Percentiles rank a stretch among this genome's conserved stretches.
Evolutionary conservation across 2,329 filamentous ascomycete species (phyloP).

Genomic region (Fusarium praegraminearum): DNA sequence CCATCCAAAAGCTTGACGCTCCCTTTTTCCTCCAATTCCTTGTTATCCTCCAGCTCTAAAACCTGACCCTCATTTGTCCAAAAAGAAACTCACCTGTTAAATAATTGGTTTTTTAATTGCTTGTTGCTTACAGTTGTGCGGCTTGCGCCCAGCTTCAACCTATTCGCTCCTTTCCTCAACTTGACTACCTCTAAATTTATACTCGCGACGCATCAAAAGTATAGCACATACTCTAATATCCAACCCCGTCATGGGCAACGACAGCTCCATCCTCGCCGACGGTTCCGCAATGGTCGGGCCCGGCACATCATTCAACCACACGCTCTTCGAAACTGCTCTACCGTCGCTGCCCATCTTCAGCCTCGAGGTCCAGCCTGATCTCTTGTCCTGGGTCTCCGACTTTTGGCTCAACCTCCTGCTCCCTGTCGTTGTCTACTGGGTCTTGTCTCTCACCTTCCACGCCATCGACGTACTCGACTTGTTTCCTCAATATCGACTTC

Average conservation of each 20-base stretch:
- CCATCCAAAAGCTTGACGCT: slow-evolving; percentile 29
- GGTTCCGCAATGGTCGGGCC: slow-evolving; percentile 55
- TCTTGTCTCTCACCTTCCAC: slow-evolving; percentile 87
- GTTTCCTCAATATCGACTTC: slow-evolving; percentile 90
- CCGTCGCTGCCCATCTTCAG: slow-evolving; percentile 89
- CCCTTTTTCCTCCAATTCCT: slow-evolving; percentile 37
- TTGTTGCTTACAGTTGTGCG: slow-evolving; percentile 12
- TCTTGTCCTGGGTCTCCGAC: slow-evolving; percentile 84
- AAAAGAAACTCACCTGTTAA: slow-evolving; percentile 6
- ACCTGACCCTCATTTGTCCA: slow-evolving; percentile 33
- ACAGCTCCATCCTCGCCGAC: slow-evolving; percentile 48
- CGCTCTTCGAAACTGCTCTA: slow-evolving; percentile 68
- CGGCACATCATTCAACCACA: slow-evolving; percentile 58
- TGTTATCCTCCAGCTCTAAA: slow-evolving; percentile 30
- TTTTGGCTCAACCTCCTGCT: slow-evolving; percentile 80
- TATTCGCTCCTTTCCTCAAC: slow-evolving; percentile 14
- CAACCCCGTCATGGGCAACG: slow-evolving; percentile 56
- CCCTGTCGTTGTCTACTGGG: slow-evolving; percentile 90
- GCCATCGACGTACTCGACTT: slow-evolving; percentile 85
- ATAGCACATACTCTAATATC: slow-evolving; percentile 19
- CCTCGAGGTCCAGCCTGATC: slow-evolving; percentile 74
- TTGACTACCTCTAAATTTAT: slow-evolving; percentile 7
- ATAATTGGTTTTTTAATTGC: slow-evolving; percentile 30
- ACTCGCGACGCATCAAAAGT: slow-evolving; percentile 30
- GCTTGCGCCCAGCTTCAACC: slow-evolving; percentile 5